A percentile compares a stretch with the other conserved stretches of the same genome.
These are phyloP conservation scores for Lathyrus aphaca DNA, from an alignment of 306 rosid species.

Conservation along the genomic window DNA sequence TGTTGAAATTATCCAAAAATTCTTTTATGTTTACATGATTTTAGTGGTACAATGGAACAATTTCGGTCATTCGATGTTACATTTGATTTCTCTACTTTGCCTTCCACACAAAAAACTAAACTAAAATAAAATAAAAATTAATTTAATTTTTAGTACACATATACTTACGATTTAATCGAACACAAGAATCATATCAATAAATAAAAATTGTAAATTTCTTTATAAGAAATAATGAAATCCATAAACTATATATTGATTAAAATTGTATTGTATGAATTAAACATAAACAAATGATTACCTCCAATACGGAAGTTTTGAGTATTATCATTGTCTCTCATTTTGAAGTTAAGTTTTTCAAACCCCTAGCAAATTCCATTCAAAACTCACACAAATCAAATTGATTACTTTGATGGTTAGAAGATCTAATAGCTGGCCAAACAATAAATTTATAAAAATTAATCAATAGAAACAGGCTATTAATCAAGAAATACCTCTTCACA, in stretches of 20 bases:
- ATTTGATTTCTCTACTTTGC: background rate
- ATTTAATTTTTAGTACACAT: background rate
- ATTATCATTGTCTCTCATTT: background rate
- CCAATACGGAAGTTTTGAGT: background rate
- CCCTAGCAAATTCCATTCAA: background rate
- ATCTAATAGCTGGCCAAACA: background rate
- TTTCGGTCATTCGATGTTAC: background rate
- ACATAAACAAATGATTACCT: background rate
- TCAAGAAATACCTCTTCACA: background rate
- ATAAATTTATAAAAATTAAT: background rate
- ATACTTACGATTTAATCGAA: background rate
- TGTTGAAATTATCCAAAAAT: too few species aligned
- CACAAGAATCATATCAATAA: slow-evolving; percentile 6
- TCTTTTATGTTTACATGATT: too few species aligned
- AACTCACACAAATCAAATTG: background rate
- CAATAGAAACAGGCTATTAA: background rate
- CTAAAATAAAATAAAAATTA: background rate
- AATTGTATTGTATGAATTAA: background rate
- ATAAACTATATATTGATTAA: too few species aligned
- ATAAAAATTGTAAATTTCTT: background rate
- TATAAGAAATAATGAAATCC: too few species aligned
- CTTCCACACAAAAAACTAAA: background rate
- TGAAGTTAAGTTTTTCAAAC: background rate
- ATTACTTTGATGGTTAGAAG: background rate
- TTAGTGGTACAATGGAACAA: too few species aligned